Evolutionary conservation across 2,329 filamentous ascomycete genomes (phyloP).

Genomic region (Colletotrichum higginsianum): DNA sequence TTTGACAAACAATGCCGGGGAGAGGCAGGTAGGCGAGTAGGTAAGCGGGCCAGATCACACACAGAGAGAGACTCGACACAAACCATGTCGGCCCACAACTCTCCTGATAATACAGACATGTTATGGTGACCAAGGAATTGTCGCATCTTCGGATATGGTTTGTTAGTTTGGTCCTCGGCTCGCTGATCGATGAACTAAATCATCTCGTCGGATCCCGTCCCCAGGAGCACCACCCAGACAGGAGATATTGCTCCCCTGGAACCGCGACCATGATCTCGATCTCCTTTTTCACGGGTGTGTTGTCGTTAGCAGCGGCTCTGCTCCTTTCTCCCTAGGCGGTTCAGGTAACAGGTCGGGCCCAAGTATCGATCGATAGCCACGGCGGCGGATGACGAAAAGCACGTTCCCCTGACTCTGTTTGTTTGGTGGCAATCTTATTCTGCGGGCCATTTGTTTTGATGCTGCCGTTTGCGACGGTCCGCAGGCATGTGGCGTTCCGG

Average conservation of each 20-base stretch:
- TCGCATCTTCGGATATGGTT: not conserved
- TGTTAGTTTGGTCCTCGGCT: not conserved
- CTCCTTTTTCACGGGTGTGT: not conserved
- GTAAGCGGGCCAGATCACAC: slow-evolving; percentile 1
- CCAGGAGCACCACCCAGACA: not conserved
- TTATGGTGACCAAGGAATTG: not conserved
- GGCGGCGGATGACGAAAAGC: slow-evolving; percentile 31
- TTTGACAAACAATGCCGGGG: not conserved
- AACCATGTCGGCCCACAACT: not conserved
- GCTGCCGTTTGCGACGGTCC: slow-evolving; percentile 22
- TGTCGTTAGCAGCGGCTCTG: not conserved
- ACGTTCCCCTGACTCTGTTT: slow-evolving; percentile 37
- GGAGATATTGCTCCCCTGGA: not conserved
- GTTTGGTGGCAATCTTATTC: slow-evolving; percentile 38
- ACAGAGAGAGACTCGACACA: not conserved
- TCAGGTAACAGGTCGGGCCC: too few species aligned
- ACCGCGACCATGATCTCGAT: slow-evolving; percentile 30
- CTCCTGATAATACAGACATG: not conserved
- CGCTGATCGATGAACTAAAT: not conserved
- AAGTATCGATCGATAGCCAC: not conserved
- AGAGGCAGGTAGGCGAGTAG: not conserved
- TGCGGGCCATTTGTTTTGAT: slow-evolving; percentile 35
- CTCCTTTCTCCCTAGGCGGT: not conserved
- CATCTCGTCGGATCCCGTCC: not conserved
- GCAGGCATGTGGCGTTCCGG: slow-evolving; percentile 35